A percentile compares a stretch with the other conserved stretches of the same genome.
Evolutionary conservation across 2,329 filamentous ascomycete genomes (phyloP).

Genomic region (Talaromyces albobiverticillius): DNA sequence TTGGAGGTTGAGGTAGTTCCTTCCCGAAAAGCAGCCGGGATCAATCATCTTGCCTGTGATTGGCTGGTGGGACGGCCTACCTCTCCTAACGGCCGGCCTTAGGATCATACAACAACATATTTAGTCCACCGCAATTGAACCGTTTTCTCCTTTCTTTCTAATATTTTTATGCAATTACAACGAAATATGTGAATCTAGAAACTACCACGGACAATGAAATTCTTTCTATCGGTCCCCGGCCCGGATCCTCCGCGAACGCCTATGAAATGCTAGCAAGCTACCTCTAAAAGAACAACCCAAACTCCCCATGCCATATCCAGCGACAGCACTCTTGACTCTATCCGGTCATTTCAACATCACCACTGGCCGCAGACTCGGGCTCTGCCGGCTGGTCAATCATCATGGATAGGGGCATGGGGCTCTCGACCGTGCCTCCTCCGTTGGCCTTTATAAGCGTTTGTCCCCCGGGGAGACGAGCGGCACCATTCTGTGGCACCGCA

Average conservation of each 20-base stretch:
- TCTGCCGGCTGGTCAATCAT: conserved; percentile 54
- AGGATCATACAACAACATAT: too few species aligned
- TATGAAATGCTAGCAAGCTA: not conserved
- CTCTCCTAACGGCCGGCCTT: not conserved
- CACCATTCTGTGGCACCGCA: conserved; percentile 16
- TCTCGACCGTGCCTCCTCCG: conserved; percentile 21
- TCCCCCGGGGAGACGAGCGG: conserved; percentile 13
- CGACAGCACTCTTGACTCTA: not conserved
- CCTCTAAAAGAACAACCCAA: conserved; percentile 1
- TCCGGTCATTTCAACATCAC: conserved; percentile 58
- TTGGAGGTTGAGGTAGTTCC: conserved; percentile 32
- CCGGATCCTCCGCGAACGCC: too few species aligned
- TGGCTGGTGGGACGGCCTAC: conserved; percentile 22
- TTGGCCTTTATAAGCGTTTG: conserved; percentile 8
- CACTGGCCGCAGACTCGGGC: conserved; percentile 36
- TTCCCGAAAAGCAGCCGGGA: conserved; percentile 36
- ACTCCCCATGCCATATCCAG: not conserved
- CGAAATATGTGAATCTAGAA: too few species aligned
- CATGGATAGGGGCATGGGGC: conserved; percentile 39
- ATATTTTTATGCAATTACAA: too few species aligned
- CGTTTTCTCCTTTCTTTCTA: too few species aligned
- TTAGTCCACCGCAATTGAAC: too few species aligned
- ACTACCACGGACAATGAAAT: too few species aligned
- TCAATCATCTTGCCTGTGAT: conserved; percentile 42
- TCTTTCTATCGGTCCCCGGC: too few species aligned